Base-by-base conservation (phyloP, 2,329 filamentous ascomycete species). In the Helminthosporium solani region DNA sequence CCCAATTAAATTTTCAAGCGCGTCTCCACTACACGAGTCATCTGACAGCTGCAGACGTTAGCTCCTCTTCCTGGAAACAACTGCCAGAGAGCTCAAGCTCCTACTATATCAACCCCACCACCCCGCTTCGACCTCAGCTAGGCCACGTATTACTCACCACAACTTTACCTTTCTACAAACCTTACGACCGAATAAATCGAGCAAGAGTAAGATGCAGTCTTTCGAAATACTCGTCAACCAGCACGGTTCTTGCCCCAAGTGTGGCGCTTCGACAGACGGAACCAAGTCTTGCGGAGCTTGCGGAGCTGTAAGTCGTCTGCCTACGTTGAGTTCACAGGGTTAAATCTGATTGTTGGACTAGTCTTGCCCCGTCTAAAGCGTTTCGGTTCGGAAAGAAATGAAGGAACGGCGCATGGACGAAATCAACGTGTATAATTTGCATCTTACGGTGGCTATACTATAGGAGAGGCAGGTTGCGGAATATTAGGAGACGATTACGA, bases 191-290 rank as follows among this genome's bases (percentile, higher is more conserved):
- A 7, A 25, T 19, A 42, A 12, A 14, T 18, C 21, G 9, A 16
- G 27, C 12, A 23, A 15, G 8, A 25, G 30, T 20, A 28, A 11
- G 8, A 68, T 67, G 63, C 57, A 67, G 43, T 52, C 54, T 42
- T 52, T 56, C 33, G 57, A 47, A 37, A 42, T 53, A 23, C 60
- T 64, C 42, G 58, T 69, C 54, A 54, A 70, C 54, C 50, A 35
- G 40, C 63, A 70, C 58, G 51, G 51, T 45, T 46, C 50, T 52
- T 72, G 70, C 64, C 70, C 70, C 49, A 72, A 71, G 58, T 72
- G 70, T 54, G 65, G 67, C 46, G 64, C 66, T 6, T 46, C 40
- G 30, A 50, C 42, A 31, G 61, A 56, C 34, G 67, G 56, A 6
- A 51, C 46, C 40, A 72, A 72, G 62, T 68, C 60, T 9, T 72